Conservation (phyloP, 2,329 filamentous ascomycete species). For the Apiospora koreana region DNA sequence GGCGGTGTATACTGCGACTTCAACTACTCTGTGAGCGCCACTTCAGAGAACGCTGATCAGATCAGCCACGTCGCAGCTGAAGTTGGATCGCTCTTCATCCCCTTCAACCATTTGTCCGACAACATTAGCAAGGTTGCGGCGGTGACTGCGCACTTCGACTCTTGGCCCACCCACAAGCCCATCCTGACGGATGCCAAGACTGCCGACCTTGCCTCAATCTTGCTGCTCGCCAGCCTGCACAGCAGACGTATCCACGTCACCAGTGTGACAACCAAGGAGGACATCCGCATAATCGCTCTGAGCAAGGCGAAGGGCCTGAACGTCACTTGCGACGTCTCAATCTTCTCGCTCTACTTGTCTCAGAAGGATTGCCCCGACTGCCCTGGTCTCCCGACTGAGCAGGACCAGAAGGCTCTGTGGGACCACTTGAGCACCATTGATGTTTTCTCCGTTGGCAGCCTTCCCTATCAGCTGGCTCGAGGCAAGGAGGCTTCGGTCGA, state of each 20-base stretch:
- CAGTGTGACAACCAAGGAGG: constrained; percentile 78
- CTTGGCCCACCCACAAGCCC: constrained; percentile 77
- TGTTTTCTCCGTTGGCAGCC: constrained; percentile 76
- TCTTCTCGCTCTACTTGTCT: constrained; percentile 76
- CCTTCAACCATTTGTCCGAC: constrained; percentile 78
- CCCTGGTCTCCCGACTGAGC: constrained; percentile 63
- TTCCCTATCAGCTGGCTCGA: constrained; percentile 74
- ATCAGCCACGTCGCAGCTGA: constrained; percentile 72
- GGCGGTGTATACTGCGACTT: constrained; percentile 72
- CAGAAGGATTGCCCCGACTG: constrained; percentile 70
- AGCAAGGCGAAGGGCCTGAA: constrained; percentile 81
- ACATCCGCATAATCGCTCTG: constrained; percentile 74
- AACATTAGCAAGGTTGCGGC: constrained; percentile 84
- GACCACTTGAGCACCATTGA: constrained; percentile 72
- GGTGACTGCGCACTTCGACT: constrained; percentile 76
- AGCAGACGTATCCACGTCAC: constrained; percentile 78
- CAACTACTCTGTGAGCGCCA: constrained; percentile 77
- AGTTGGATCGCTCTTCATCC: constrained; percentile 79
- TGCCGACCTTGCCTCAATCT: constrained; percentile 77
- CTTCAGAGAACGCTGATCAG: constrained; percentile 72
- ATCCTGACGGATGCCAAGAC: constrained; percentile 81
- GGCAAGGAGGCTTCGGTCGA: constrained; percentile 52
- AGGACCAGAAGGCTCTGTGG: constrained; percentile 75
- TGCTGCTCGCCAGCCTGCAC: constrained; percentile 76
- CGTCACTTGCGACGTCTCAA: constrained; percentile 80